phyloP scores from a whole-genome alignment of 2,329 filamentous ascomycete species.

The Colletotrichum chlorophyti region DNA sequence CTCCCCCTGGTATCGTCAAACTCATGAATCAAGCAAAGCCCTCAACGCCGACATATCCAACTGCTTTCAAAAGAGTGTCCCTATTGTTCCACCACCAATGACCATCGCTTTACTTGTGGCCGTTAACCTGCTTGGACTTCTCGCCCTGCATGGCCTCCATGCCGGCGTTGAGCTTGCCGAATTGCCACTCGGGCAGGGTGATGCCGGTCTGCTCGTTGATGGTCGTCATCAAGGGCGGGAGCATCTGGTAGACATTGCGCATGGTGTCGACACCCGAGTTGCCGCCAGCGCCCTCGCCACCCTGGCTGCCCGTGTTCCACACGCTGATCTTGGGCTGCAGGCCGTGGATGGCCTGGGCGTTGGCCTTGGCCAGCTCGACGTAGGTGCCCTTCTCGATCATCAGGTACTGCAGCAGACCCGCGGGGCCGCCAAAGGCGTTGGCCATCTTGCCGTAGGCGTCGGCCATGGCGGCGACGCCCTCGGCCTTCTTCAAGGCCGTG shows the following conservation, averaged over 20 bases:
- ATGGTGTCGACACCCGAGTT: constrained; percentile 65
- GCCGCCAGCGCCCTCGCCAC: constrained; percentile 46
- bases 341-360: constrained; percentile 76
- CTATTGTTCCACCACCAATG: no score
- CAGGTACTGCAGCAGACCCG: constrained; percentile 81
- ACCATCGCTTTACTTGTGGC: neutral
- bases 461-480: constrained; percentile 79
- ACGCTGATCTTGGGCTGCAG: constrained; percentile 89
- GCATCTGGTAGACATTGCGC: constrained; percentile 82
- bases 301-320: constrained; percentile 78
- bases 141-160: constrained; percentile 38
- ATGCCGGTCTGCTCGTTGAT: constrained; percentile 92
- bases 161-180: constrained; percentile 52
- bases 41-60: constrained; percentile 9
- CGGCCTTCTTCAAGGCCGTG: constrained; percentile 74
- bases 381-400: constrained; percentile 88
- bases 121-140: constrained; percentile 12
- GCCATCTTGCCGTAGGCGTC: constrained; percentile 79
- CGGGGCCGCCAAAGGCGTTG: constrained; percentile 77
- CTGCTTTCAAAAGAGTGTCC: neutral
- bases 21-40: constrained; percentile 1
- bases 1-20: constrained; percentile 16
- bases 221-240: constrained; percentile 82
- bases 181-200: constrained; percentile 78
- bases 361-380: constrained; percentile 78